These are phyloP conservation scores for Epicoccum sorghinum DNA, from an alignment of 2,329 filamentous ascomycete genomes.

Conservation along the genomic window DNA sequence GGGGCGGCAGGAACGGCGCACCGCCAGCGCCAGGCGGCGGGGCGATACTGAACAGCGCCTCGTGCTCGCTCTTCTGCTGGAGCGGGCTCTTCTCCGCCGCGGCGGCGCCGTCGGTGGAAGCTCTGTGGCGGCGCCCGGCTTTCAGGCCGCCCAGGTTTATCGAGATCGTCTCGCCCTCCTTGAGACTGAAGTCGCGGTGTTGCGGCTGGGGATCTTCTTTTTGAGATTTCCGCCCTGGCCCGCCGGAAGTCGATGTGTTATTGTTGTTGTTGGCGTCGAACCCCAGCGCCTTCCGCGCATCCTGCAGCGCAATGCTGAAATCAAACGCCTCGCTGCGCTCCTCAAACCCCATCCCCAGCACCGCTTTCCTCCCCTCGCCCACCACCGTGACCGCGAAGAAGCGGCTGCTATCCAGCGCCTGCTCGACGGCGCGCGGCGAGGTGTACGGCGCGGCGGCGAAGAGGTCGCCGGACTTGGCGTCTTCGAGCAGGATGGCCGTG, in stretches of 20 bases:
- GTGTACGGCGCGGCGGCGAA: slow-evolving; percentile 87
- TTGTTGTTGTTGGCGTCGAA: slow-evolving; percentile 51
- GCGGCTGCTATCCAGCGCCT: slow-evolving; percentile 77
- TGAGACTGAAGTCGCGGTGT: slow-evolving; percentile 79
- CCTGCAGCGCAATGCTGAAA: slow-evolving; percentile 79
- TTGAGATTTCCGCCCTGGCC: slow-evolving; percentile 33
- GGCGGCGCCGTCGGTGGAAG: slow-evolving; percentile 17
- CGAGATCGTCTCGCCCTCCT: slow-evolving; percentile 88
- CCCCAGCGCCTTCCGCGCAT: slow-evolving; percentile 73
- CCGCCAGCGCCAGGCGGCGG: slow-evolving; percentile 64
- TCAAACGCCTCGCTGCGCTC: slow-evolving; percentile 86
- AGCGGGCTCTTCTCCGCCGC: slow-evolving; percentile 49
- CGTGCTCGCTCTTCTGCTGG: slow-evolving; percentile 49
- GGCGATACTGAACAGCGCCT: slow-evolving; percentile 72
- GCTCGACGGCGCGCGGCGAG: slow-evolving; percentile 68
- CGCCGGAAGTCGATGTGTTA: slow-evolving; percentile 49
- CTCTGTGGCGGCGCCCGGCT: slow-evolving; percentile 50
- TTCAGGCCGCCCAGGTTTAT: slow-evolving; percentile 71
- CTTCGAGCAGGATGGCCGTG: slow-evolving; percentile 80
- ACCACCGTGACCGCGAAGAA: slow-evolving; percentile 87
- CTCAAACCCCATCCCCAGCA: slow-evolving; percentile 85
- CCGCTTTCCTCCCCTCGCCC: slow-evolving; percentile 76
- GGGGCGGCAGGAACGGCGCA: slow-evolving; percentile 65
- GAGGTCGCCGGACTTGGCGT: slow-evolving; percentile 71
- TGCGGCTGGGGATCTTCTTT: slow-evolving; percentile 56